Base-by-base conservation (phyloP, 257 asterid genomes). In the Nicotiana knightiana region DNA sequence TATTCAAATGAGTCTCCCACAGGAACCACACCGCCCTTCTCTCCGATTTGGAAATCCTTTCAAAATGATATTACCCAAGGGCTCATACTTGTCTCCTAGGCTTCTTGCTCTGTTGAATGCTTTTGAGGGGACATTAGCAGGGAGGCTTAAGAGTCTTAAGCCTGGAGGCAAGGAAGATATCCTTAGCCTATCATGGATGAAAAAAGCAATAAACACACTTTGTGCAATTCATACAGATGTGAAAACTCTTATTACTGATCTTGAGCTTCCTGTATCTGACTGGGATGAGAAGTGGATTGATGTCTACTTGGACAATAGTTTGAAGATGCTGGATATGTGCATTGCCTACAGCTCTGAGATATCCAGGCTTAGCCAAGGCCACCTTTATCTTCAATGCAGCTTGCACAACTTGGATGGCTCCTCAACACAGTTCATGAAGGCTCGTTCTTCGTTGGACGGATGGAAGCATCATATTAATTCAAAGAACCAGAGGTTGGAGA, bases 251-350 rank as follows among this genome's bases (percentile, higher is more conserved):
- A 92, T 95, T 59, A 87, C 91, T 0, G 89, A 90, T 53, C 98
- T 93, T 80, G 97, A 92, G 79, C 91, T 93, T 84, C 98, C 97
- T 8, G 88, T 91, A 48, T 79, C 82, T 48, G 95, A 92, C 82
- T 95, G 99, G 99, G 97, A 95, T 66, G 97, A 90, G 79, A 93
- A 92, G 81, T 95, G 99, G 97, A 84, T 95, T 58, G 97, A 91
- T 83, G 93, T 91, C 1, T 95, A 93, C 83, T 84, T 95, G 86
- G 92, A 91, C 84, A 89, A 92, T 65, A 93, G 98, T 57, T 92
- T 90, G 64, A 91, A 90, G 85, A 82, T 95, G 77, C 91, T 95
- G 21, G 99, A 93, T 82, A 87, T 95, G 83, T 95, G 97, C 91
- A 89, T 79, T 21, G 94, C 95, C 48, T 91, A 91, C 91, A 90